Conservation (phyloP, 768 basidiomycete species). For the Epithele typhae region DNA sequence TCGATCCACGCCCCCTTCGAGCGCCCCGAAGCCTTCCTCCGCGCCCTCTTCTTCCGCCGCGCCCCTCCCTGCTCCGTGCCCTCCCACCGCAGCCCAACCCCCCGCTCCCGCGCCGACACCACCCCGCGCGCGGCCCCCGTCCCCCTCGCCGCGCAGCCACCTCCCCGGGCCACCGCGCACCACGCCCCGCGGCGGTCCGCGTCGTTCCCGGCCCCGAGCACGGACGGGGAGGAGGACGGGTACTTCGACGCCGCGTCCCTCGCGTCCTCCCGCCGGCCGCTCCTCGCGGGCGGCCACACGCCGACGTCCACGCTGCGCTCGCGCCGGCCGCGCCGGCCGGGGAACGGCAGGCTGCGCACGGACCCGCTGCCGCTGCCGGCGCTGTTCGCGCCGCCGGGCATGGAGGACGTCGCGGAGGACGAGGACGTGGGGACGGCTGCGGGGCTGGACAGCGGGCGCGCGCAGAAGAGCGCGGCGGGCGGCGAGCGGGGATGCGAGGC, state of each 20-base stretch:
- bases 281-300: constrained; percentile 4
- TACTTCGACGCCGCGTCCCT: constrained; percentile 20
- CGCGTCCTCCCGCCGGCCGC: constrained; percentile 21
- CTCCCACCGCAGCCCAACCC: constrained; percentile 6
- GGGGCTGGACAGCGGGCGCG: constrained; percentile 8
- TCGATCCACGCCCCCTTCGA: background rate
- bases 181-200: constrained; percentile 16
- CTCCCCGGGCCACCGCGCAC: background rate
- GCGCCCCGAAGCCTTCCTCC: constrained; percentile 19
- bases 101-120: constrained; percentile 12
- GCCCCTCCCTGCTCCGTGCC: constrained; percentile 8
- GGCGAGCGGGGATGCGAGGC: constrained; percentile 4
- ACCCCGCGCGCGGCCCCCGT: constrained; percentile 13
- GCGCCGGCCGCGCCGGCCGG: constrained; percentile 12
- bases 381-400: constrained; percentile 1
- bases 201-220: constrained; percentile 7
- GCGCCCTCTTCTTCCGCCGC: constrained; percentile 22
- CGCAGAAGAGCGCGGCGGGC: constrained; percentile 3
- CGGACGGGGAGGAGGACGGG: constrained; percentile 17
- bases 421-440: background rate
- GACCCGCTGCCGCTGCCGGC: constrained; percentile 16
- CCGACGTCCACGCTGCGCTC: constrained; percentile 21
- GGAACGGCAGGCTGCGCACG: constrained; percentile 8
- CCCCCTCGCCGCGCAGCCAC: constrained; percentile 1
- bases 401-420: background rate